Evolutionary conservation across 1,139 yeast species (phyloP), one percentile per base, ranked within the genome.

Genomic region (Scheffersomyces insectosa): DNA sequence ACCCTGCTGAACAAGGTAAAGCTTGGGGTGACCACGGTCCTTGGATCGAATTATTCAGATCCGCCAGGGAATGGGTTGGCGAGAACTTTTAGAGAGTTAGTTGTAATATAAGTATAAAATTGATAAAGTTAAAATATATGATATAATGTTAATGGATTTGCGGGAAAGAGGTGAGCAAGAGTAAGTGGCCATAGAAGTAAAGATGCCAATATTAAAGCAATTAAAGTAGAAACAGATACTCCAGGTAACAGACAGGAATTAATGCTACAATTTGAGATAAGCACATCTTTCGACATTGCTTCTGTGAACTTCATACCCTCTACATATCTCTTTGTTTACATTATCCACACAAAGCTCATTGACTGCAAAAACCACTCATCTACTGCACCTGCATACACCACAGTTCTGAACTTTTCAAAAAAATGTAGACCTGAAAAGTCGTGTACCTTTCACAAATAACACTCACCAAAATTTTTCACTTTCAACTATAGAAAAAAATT

Each of bases 41-140:
- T 42, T 95, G 99, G 99, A 81, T 93, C 55, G 83, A 90, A 66
- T 72, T 95, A 65, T 95, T 95, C 75, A 82, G 88, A 71, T 87
- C 89, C 51, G 98, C 97, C 41, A 83, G 99, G 76, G 82, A 79
- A 60, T 93, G 99, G 99, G 97, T 90, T 50, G 89, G 81, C 41
- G 69, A 67, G 37, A 57, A 63, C 43, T 60, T 43, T 42, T 57
- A 53, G 39, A 12, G 31, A 28, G 34, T 27, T 30, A 32, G 23
- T 16, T 30, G 23, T 20, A n/a, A 16, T 16, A 16, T 15, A 30
- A 14, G 27, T 36, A 36, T 28, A 28, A 27, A 28, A 28, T 28
- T 14, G 38, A 33, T 33, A 33, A 14, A n/a, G 23, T 14, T 12
- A 14, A 30, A 30, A 30, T 13, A 30, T 8, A 14, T 13, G 11